Base-by-base conservation (phyloP, 306 rosid species). In the Herpetospermum pedunculosum region DNA sequence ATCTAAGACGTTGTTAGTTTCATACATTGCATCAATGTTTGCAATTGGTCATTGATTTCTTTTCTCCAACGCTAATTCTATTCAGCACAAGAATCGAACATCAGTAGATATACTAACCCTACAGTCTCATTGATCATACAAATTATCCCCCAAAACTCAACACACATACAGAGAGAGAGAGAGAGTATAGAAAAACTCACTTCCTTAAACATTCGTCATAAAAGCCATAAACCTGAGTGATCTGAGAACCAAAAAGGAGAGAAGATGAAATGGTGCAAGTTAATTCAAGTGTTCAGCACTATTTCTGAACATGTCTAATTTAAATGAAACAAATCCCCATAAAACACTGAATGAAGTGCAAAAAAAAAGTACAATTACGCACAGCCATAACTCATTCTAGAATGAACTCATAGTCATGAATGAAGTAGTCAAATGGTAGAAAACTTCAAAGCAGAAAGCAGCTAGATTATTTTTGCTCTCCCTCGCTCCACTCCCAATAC, bases 151-250 rank as follows among this genome's bases (percentile, higher is more conserved):
- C n/a, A 38, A 38, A 13, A 58, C 12, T 58, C 23, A 58, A 58
- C 3, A 26, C 16, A 25, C 8, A 25, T 11, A 53, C 6, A 63
- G 14, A 4, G 35, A 12, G 5, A 40, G 34, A 40, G 72, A 40
- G 72, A 30, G 21, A 11, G 21, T 4, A 14, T n/a, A 34, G 70
- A 62, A 40, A 21, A 44, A 69, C 73, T 69, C 54, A 69, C 73
- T 69, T 69, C 38, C 73, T 44, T 69, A 69, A 69, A 44, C 73
- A 69, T 69, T 69, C 73, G n/a, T 69, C 73, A 44, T 69, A 69
- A 44, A 69, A 69, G 23, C 73, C 73, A 44, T 69, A 69, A 69
- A 69, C 73, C 73, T 69, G 73, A 44, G 73, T 72, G 13, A 48
- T 72, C 62, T 48, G 76, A 50, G 21, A 72, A 72, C 46, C 62